These are phyloP conservation scores for Penicillium sp. DNA, from an alignment of 2,329 filamentous ascomycete genomes.

Conservation along the genomic window DNA sequence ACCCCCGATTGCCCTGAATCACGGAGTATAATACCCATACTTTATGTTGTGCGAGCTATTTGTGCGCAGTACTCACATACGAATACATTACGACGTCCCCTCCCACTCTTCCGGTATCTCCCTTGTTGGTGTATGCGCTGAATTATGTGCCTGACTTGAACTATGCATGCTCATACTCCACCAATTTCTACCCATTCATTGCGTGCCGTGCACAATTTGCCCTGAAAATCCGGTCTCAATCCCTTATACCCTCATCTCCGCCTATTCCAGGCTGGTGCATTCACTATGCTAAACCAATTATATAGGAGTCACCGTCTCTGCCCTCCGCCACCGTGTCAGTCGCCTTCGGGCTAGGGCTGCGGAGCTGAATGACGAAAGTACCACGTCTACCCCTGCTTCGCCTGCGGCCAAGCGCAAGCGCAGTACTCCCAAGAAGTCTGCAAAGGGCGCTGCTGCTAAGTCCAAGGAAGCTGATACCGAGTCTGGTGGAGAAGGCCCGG, in stretches of 20 bases:
- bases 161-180: too few relatives aligned
- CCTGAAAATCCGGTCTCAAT: background rate
- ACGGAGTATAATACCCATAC: background rate
- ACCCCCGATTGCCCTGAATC: background rate
- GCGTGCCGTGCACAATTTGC: too few relatives aligned
- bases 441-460: background rate
- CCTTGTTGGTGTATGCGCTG: background rate
- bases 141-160: too few relatives aligned
- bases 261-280: rapidly evolving
- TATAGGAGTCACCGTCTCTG: background rate
- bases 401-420: background rate
- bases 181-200: background rate
- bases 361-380: background rate
- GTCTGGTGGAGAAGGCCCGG: background rate
- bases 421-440: background rate
- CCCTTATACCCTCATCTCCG: rapidly evolving
- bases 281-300: background rate
- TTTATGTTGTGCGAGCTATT: background rate
- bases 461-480: background rate
- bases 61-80: too few relatives aligned
- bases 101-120: too few relatives aligned
- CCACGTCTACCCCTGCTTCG: background rate
- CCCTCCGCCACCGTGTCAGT: background rate
- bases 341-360: background rate
- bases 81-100: too few relatives aligned